Base-by-base conservation (phyloP, 805 yeast species). In the Teunomyces aglyptinius region DNA sequence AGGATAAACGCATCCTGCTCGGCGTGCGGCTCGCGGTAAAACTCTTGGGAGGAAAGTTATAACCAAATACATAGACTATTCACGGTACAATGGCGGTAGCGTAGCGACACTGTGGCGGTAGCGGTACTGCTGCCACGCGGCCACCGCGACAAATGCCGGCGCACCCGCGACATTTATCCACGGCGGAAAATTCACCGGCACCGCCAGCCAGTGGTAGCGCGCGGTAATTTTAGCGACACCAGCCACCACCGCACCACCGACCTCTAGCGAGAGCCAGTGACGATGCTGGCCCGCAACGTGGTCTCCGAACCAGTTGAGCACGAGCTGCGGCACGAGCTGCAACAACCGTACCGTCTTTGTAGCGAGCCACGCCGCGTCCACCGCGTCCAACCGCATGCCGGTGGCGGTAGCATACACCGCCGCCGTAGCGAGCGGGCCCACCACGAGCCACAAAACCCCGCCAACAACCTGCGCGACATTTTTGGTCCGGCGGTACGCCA, bases 11-110 rank as follows among this genome's bases (percentile, higher is more conserved):
- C 38, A 80, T 87, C 36, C 73, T 85, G 40, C 67, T 69, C 41
- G 82, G 85, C 13, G 90, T 87, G 13, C 81, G 78, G 46, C 54
- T 84, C 39, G 89, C 90, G 1, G 78, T 90, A n/a, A 78, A 72
- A 41, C 48, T 85, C 10, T 58, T 86, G 16, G 84, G 87, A 0
- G 81, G 78, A 6, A 77, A 78, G 62, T 61, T 85, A 15, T 77
- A 56, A 53, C 15, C 20, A 24, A 33, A 20, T 32, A 42, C 19
- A 19, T 34, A 36, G 28, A 36, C 8, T 20, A 36, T 13, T 22
- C 24, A 36, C 20, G 39, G 39, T 36, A 36, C 27, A 36, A 22
- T 13, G 39, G 39, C 12, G n/a, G 15, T 19, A 36, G 24, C 16
- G 39, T 19, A n/a, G 39, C 18, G 12, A 20, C 16, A 12, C 15